Percentiles rank a stretch among this genome's conserved stretches.
Evolutionary conservation across 1,284 basidiomycete genomes (phyloP).

Genomic region (Cutaneotrichosporon sp.): DNA sequence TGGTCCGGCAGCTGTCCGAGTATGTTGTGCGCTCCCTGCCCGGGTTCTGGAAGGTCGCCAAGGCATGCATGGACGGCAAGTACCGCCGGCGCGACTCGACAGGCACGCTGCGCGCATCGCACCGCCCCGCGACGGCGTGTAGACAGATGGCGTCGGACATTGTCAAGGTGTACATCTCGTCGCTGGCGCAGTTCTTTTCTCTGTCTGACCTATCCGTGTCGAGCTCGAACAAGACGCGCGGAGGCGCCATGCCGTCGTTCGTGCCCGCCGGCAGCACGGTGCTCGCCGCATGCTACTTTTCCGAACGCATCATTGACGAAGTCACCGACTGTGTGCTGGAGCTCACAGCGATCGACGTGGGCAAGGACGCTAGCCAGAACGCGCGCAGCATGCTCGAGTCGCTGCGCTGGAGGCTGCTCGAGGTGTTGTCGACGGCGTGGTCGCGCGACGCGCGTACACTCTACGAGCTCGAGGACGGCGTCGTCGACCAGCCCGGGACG

Average conservation of each 20-base stretch:
- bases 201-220: slow-evolving; percentile 62
- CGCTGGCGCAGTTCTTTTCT: slow-evolving; percentile 83
- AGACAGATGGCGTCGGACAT: slow-evolving; percentile 87
- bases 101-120: slow-evolving; percentile 20
- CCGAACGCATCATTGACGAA: slow-evolving; percentile 73
- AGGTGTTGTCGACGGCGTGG: slow-evolving; percentile 76
- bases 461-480: slow-evolving; percentile 77
- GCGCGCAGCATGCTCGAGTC: slow-evolving; percentile 73
- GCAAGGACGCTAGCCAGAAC: slow-evolving; percentile 62
- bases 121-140: slow-evolving; percentile 73
- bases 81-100: slow-evolving; percentile 59
- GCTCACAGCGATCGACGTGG: slow-evolving; percentile 72
- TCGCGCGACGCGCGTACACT: slow-evolving; percentile 77
- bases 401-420: slow-evolving; percentile 80
- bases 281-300: slow-evolving; percentile 73
- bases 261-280: slow-evolving; percentile 74
- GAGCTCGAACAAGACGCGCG: background rate
- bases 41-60: slow-evolving; percentile 89
- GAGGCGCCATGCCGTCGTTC: slow-evolving; percentile 52
- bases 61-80: slow-evolving; percentile 83
- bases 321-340: slow-evolving; percentile 82
- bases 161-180: slow-evolving; percentile 76
- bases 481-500: slow-evolving; percentile 52
- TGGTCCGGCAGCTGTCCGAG: slow-evolving; percentile 53
- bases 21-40: slow-evolving; percentile 61